Conservation (phyloP, 2,329 filamentous ascomycete genomes). For the Corniculantispora saksenae region DNA sequence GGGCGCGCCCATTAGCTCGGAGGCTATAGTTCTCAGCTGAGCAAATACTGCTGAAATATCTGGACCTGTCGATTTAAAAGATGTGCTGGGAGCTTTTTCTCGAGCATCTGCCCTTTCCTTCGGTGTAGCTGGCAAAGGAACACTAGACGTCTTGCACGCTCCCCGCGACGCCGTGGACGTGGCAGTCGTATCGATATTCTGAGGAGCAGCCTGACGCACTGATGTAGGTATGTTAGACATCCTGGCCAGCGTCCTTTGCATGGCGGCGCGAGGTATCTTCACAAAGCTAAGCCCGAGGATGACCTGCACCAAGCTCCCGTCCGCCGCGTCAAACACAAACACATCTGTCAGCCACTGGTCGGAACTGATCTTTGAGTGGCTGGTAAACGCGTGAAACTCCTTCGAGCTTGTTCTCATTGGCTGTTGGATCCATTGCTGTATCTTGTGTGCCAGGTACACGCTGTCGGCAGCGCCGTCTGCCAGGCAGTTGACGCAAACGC, state of each 20-base stretch:
- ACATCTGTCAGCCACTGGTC: not conserved
- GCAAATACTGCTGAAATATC: not conserved
- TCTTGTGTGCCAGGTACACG: not conserved
- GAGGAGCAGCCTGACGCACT: not conserved
- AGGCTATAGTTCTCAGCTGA: conserved; percentile 19
- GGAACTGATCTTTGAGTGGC: not conserved
- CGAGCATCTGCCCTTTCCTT: not conserved
- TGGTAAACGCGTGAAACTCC: not conserved
- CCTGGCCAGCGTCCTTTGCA: not conserved
- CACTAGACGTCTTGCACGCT: not conserved
- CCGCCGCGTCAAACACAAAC: not conserved
- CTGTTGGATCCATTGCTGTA: not conserved
- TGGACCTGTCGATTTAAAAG: not conserved
- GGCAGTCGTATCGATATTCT: not conserved
- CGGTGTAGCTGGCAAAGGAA: not conserved
- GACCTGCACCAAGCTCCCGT: not conserved
- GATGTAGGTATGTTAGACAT: not conserved
- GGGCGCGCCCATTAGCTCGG: conserved; percentile 38
- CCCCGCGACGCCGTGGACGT: not conserved
- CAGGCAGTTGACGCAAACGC: not conserved
- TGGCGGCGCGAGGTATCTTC: not conserved
- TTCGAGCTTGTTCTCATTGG: not conserved
- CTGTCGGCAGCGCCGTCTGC: not conserved
- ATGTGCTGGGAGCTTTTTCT: not conserved
- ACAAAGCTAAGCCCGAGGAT: not conserved